Evolutionary conservation across 352 stramenopile species (phyloP), one percentile per base, ranked within the genome.

Genomic region (Halophytophthora polymorphica): DNA sequence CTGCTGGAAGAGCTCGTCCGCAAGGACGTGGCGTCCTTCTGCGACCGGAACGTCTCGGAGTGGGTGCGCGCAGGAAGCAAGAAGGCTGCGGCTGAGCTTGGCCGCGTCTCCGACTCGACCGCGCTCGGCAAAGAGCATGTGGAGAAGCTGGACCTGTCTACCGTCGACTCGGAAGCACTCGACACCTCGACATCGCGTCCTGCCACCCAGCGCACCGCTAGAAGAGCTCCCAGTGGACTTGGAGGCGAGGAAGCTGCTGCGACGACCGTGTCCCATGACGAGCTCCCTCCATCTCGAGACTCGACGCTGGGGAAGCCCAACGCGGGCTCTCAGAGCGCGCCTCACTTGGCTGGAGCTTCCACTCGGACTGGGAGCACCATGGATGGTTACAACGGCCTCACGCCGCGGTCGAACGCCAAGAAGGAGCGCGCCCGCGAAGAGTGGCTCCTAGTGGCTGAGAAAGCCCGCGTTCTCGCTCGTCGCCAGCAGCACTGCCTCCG

Each of bases 401-500:
- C 43, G 10, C 62, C 58, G 37, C 57, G 58, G 15, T 56, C 45
- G 21, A 45, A 50, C 23, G 58, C 44, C 43, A 64, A 45, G 45
- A 58, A 63, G 17, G 58, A 63, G 38, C 55, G 48, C 25, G 45
- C 58, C 10, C 46, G 63, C 8, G 58, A 77, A 19, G 67, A 72
- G 22, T 64, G 65, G 45, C 57, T 84, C 21, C 48, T 84, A 6
- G 66, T 58, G 3, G 61, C 67, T 15, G 73, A 84, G 61, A 72
- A 72, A 14, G 61, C 64, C 44, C 67, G 67, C 10, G 58, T 84
- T 22, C 53, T 81, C 6, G 64, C 67, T 4, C 68, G 73, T n/a
- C 66, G 72, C 35, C 73, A 84, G 43, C 47, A 79, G 13, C 68
- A 77, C 38, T 81, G 69, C 40, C 56, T 75, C 21, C 72, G 72